These are phyloP conservation scores for Aphanocladium album DNA, from an alignment of 2,329 filamentous ascomycete species.

Conservation along the genomic window DNA sequence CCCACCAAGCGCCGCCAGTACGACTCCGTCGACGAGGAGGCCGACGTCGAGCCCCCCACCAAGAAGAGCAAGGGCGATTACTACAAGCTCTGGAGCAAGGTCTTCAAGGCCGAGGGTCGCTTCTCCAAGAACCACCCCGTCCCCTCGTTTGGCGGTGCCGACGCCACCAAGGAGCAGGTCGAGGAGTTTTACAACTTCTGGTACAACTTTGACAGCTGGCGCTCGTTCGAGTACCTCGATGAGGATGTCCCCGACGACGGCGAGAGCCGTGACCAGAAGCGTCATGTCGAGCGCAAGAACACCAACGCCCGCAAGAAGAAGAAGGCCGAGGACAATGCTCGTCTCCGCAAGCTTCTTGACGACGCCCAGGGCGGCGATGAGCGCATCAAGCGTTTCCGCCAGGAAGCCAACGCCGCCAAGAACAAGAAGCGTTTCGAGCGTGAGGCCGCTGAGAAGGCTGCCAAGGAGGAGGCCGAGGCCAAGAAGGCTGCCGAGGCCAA, in stretches of 20 bases:
- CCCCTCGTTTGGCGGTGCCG: conserved; percentile 76
- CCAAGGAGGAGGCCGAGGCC: conserved; percentile 76
- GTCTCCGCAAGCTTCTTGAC: conserved; percentile 85
- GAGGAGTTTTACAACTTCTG: conserved; percentile 99
- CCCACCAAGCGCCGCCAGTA: conserved; percentile 90
- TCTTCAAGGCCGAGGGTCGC: conserved; percentile 87
- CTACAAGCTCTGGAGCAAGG: conserved; percentile 88
- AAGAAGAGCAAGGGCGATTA: conserved; percentile 93
- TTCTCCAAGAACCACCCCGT: conserved; percentile 92
- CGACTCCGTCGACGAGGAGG: conserved; percentile 92
- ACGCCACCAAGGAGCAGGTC: conserved; percentile 82
- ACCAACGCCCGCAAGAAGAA: conserved; percentile 96
- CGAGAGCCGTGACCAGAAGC: conserved; percentile 98
- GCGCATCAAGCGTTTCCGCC: conserved; percentile 95
- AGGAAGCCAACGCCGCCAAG: conserved; percentile 87
- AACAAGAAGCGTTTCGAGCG: conserved; percentile 90
- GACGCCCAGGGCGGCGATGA: conserved; percentile 80
- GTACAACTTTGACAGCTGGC: conserved; percentile 99
- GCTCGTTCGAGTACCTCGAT: conserved; percentile 95
- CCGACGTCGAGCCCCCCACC: conserved; percentile 83
- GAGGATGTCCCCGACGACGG: conserved; percentile 99
- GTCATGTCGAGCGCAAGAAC: conserved; percentile 97
- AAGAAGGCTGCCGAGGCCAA: conserved; percentile 80
- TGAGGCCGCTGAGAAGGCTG: conserved; percentile 85
- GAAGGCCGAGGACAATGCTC: conserved; percentile 95